Percentiles rank a stretch among this genome's conserved stretches.
Evolutionary conservation across 352 stramenopile genomes (phyloP).

Genomic region (Albugo laibachii): DNA sequence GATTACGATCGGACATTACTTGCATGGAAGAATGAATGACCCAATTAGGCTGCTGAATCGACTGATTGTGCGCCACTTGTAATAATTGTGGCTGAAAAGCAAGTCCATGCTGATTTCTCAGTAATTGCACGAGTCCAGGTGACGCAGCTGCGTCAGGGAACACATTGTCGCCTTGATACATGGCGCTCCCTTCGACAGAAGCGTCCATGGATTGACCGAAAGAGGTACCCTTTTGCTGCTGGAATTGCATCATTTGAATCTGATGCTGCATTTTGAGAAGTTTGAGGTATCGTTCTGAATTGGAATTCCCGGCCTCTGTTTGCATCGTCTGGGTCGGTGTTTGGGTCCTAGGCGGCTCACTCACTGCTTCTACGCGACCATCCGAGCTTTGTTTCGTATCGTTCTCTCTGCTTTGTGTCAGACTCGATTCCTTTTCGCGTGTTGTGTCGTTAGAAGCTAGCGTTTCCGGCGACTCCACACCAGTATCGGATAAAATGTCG

Average conservation of each 20-base stretch:
- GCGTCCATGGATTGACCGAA: too few species aligned
- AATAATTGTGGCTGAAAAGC: too few species aligned
- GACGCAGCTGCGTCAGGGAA: too few species aligned
- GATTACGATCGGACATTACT: too few species aligned
- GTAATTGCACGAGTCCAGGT: too few species aligned
- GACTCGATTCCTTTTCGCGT: not conserved
- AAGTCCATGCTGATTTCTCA: too few species aligned
- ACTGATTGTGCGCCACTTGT: too few species aligned
- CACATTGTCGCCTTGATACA: too few species aligned
- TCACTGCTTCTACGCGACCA: not conserved
- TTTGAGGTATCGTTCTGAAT: slow-evolving; percentile 62
- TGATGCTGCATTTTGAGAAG: slow-evolving; percentile 76
- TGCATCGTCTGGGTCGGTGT: slow-evolving; percentile 9
- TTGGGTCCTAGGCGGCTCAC: not conserved
- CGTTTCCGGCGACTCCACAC: not conserved
- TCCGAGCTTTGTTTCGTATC: not conserved
- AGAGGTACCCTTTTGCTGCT: slow-evolving; percentile 16
- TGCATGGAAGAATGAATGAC: too few species aligned
- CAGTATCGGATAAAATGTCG: not conserved
- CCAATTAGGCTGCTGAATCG: too few species aligned
- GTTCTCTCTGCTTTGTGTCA: not conserved
- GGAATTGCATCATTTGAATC: slow-evolving; percentile 69
- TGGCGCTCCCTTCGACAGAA: too few species aligned
- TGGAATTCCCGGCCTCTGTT: slow-evolving; percentile 20
- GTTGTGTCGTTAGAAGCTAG: not conserved